phyloP scores from a whole-genome alignment of 768 basidiomycete species.

The Dioszegia hungarica region DNA sequence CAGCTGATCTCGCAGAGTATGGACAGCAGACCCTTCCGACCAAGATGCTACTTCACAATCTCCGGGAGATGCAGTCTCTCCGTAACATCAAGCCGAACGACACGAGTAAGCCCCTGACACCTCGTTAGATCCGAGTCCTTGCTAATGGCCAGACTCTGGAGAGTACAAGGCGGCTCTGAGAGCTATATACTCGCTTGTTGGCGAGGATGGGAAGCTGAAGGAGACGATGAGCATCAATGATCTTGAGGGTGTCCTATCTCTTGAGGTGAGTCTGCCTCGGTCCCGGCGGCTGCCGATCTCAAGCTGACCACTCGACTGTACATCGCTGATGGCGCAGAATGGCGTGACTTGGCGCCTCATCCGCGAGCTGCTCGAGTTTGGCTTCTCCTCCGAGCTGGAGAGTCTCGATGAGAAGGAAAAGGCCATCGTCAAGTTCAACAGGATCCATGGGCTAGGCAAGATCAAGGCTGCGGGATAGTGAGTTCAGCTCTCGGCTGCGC shows the following conservation, averaged over 20 bases:
- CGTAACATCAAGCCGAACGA: slow-evolving; percentile 10
- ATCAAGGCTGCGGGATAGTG: slow-evolving; percentile 26
- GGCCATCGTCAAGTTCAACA: slow-evolving; percentile 30
- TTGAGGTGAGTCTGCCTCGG: slow-evolving; percentile 27
- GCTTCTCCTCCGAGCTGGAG: slow-evolving; percentile 29
- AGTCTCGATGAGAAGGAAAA: slow-evolving; percentile 15
- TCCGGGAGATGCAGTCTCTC: slow-evolving; percentile 15
- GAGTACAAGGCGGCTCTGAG: slow-evolving; percentile 16
- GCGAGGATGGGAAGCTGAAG: slow-evolving; percentile 12
- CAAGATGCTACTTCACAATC: slow-evolving; percentile 1
- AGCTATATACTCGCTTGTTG: slow-evolving; percentile 25
- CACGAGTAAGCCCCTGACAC: not conserved
- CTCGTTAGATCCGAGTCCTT: not conserved
- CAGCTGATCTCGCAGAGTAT: slow-evolving; percentile 9
- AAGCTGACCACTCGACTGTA: too few relatives aligned
- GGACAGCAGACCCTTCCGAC: not conserved
- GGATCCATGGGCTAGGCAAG: slow-evolving; percentile 38
- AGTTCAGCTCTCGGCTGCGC: too few relatives aligned
- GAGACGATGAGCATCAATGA: slow-evolving; percentile 25
- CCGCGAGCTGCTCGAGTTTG: slow-evolving; percentile 23
- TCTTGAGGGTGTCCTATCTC: slow-evolving; percentile 32
- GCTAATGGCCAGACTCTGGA: not conserved
- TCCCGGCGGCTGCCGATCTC: not conserved
- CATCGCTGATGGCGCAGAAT: slow-evolving; percentile 26
- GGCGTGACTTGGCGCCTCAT: slow-evolving; percentile 41